Percentiles rank a stretch among this genome's conserved stretches.
These are phyloP conservation scores for Microcera coccophila DNA, from an alignment of 2,329 filamentous ascomycete species.

Conservation along the genomic window DNA sequence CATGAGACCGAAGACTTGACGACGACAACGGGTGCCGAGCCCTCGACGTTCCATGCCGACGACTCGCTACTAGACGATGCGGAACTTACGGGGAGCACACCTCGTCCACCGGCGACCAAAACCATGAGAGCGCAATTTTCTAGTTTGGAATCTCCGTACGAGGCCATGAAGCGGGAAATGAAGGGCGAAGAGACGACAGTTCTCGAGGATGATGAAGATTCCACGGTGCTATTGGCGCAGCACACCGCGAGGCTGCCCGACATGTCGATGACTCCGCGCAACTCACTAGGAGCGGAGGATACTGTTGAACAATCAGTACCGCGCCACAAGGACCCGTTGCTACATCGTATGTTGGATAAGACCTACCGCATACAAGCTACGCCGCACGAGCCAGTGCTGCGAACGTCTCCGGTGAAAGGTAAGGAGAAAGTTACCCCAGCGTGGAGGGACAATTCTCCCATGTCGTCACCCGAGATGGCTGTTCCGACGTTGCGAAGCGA, in stretches of 20 bases:
- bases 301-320: slow-evolving; percentile 34
- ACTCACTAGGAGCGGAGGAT: slow-evolving; percentile 38
- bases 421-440: slow-evolving; percentile 34
- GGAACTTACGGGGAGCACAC: slow-evolving; percentile 64
- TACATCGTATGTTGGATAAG: slow-evolving; percentile 92
- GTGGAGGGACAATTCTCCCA: slow-evolving; percentile 57
- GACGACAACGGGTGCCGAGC: slow-evolving; percentile 29
- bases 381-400: slow-evolving; percentile 59
- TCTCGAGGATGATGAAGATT: slow-evolving; percentile 40
- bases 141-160: slow-evolving; percentile 72
- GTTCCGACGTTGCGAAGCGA: slow-evolving; percentile 81
- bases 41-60: slow-evolving; percentile 43
- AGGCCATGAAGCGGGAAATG: slow-evolving; percentile 66
- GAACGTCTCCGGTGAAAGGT: slow-evolving; percentile 45
- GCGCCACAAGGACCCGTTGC: slow-evolving; percentile 64
- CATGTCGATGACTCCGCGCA: slow-evolving; percentile 59
- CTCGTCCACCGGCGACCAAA: slow-evolving; percentile 52
- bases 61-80: slow-evolving; percentile 67
- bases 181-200: slow-evolving; percentile 41
- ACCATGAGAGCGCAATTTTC: slow-evolving; percentile 54
- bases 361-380: slow-evolving; percentile 93
- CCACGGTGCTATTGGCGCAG: slow-evolving; percentile 49
- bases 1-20: slow-evolving; percentile 37
- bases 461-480: slow-evolving; percentile 72
- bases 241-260: slow-evolving; percentile 55